Conservation (phyloP, 495 filamentous ascomycete genomes). For the Trichoderma erinaceum region DNA sequence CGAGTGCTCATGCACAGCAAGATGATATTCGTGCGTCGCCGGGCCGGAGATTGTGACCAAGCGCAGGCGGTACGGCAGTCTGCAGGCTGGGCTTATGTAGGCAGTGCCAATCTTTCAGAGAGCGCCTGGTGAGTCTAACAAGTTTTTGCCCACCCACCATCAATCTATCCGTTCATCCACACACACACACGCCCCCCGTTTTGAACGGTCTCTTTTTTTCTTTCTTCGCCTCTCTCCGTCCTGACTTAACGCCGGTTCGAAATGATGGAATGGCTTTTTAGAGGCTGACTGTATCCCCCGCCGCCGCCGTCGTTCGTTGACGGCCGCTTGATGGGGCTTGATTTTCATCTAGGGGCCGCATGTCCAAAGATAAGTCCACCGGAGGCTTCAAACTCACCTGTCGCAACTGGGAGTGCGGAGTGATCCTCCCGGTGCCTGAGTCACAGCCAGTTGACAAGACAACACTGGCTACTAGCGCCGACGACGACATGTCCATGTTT, state of each 20-base stretch:
- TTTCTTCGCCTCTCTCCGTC: background rate
- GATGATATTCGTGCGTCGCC: slow-evolving; percentile 61
- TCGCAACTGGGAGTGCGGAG: slow-evolving; percentile 95
- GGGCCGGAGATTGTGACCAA: slow-evolving; percentile 17
- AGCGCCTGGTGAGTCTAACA: slow-evolving; percentile 69
- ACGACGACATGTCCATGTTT: slow-evolving; percentile 15
- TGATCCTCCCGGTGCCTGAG: slow-evolving; percentile 53
- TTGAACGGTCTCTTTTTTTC: background rate
- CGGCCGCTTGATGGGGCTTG: slow-evolving; percentile 1
- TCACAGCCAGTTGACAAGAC: slow-evolving; percentile 7
- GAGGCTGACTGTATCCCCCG: slow-evolving; percentile 4
- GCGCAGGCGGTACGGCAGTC: slow-evolving; percentile 14
- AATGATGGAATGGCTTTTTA: background rate
- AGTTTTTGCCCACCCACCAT: too few relatives aligned
- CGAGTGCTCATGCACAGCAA: slow-evolving; percentile 89
- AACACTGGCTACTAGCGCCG: background rate
- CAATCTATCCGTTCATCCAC: too few relatives aligned
- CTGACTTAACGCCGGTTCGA: background rate
- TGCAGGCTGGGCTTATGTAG: slow-evolving; percentile 71
- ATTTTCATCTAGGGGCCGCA: slow-evolving; percentile 52
- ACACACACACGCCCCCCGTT: too few relatives aligned
- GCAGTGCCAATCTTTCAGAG: slow-evolving; percentile 86
- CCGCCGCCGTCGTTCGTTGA: background rate
- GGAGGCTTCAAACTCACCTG: slow-evolving; percentile 69
- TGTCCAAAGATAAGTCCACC: slow-evolving; percentile 58